Conservation (phyloP, 108 stramenopile species). For the Cyclotella baltica region DNA sequence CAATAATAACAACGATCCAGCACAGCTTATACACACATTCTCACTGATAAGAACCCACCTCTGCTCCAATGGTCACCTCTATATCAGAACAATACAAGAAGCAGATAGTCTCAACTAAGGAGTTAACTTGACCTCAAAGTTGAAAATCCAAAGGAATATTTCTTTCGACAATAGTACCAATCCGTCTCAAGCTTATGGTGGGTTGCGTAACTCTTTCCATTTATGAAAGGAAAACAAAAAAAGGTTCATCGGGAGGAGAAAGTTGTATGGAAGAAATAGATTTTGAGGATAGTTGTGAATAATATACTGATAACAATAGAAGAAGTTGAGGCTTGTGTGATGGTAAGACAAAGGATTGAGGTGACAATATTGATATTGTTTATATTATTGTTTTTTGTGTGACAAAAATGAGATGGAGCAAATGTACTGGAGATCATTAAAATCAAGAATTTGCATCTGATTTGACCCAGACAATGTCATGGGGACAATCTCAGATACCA, state of each 20-base stretch:
- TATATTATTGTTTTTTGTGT: neutral
- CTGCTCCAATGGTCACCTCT: neutral
- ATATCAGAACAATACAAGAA: too few relatives aligned
- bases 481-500: neutral
- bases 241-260: slow-evolving; percentile 84
- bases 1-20: neutral
- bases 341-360: slow-evolving; percentile 87
- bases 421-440: neutral
- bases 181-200: slow-evolving; percentile 85
- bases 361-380: slow-evolving; percentile 27
- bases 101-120: slow-evolving; percentile 19
- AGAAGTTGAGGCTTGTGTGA: slow-evolving; percentile 77
- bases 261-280: slow-evolving; percentile 89
- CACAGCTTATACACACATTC: neutral
- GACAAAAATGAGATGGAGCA: neutral
- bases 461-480: neutral
- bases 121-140: slow-evolving; percentile 79
- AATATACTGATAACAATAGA: slow-evolving; percentile 86
- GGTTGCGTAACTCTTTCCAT: slow-evolving; percentile 79
- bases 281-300: slow-evolving; percentile 84
- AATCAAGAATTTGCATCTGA: neutral
- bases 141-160: slow-evolving; percentile 80
- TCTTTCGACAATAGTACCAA: slow-evolving; percentile 71
- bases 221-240: slow-evolving; percentile 79
- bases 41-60: neutral